Evolutionary conservation across 306 rosid genomes (phyloP), one percentile per base, ranked within the genome.

Genomic region (Abrus precatorius): DNA sequence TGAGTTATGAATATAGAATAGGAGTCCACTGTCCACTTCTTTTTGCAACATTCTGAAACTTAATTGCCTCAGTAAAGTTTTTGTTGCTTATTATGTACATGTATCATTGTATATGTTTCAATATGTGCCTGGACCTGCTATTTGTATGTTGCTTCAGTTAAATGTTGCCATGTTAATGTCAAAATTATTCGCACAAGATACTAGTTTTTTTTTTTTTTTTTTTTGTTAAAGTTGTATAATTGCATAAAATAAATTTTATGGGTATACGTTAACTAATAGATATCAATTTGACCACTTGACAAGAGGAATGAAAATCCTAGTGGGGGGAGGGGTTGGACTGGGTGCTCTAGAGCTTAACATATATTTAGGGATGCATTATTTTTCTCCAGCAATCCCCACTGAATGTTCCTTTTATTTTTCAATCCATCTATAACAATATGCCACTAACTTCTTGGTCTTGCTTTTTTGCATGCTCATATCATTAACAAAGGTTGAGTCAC

Each of bases 11-110:
- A 34, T 49, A 70, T 77, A 55, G 54, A 47, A 41, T 48, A 80
- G 57, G 76, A 48, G 53, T 49, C 56, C 77, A 47, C 72, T 55
- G 52, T 48, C 55, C 77, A 47, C 71, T 64, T 79, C 45, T 74
- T 75, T 45, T 28, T 75, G 86, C 81, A 60, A 80, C 64, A 68
- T 72, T 77, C 77, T 62, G 63, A 74, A 53, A 80, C 78, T 2
- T 28, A 36, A 59, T 38, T 68, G 48, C 60, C 77, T 32, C 10
- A 32, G 69, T 49, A 57, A 63, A 47, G 38, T 45, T 68, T 63
- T 36, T 62, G 38, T 64, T 72, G 52, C 81, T 41, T 69, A 50
- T 54, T 75, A 30, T 20, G 7, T 72, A 28, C 78, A 9, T 47
- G 36, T 75, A 33, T 74, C 57, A 70, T 47, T 43, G 54, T 59